phyloP scores from a whole-genome alignment of 805 yeast species.

The Saccharomyces kudriavzevii region DNA sequence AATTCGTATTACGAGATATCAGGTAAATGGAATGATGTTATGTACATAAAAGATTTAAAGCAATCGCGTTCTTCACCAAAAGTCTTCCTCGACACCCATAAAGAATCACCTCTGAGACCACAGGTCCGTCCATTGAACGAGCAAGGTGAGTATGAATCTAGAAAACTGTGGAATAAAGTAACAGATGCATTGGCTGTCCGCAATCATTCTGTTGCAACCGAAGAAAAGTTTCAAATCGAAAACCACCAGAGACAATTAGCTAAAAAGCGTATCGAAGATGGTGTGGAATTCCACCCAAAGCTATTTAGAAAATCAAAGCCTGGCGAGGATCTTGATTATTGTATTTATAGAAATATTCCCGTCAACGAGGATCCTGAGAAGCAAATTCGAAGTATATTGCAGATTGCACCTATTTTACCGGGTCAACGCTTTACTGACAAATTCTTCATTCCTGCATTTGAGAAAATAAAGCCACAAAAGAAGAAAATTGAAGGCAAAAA shows the following conservation, averaged over 20 bases:
- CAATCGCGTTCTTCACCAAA: slow-evolving; percentile 37
- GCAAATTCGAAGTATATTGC: slow-evolving; percentile 49
- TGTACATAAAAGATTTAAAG: slow-evolving; percentile 53
- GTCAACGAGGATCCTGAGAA: slow-evolving; percentile 42
- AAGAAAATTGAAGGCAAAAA: neutral
- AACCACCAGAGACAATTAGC: slow-evolving; percentile 71
- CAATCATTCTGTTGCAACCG: slow-evolving; percentile 78
- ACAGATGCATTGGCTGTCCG: slow-evolving; percentile 68
- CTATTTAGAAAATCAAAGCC: slow-evolving; percentile 49
- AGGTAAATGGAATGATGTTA: slow-evolving; percentile 91
- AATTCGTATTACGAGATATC: slow-evolving; percentile 55
- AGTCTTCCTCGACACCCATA: slow-evolving; percentile 52
- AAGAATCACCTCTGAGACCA: slow-evolving; percentile 50
- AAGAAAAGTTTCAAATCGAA: slow-evolving; percentile 81
- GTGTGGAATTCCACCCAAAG: slow-evolving; percentile 73
- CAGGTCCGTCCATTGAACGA: slow-evolving; percentile 67
- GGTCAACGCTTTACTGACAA: slow-evolving; percentile 64
- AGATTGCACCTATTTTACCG: slow-evolving; percentile 72
- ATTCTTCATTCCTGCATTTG: slow-evolving; percentile 60
- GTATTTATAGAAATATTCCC: slow-evolving; percentile 57
- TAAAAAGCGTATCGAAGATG: slow-evolving; percentile 68
- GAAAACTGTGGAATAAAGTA: slow-evolving; percentile 77
- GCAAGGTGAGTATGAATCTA: slow-evolving; percentile 75
- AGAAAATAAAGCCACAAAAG: slow-evolving; percentile 36
- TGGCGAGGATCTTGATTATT: slow-evolving; percentile 49